Base-by-base conservation (phyloP, 768 basidiomycete genomes). In the Rickenella mellea region DNA sequence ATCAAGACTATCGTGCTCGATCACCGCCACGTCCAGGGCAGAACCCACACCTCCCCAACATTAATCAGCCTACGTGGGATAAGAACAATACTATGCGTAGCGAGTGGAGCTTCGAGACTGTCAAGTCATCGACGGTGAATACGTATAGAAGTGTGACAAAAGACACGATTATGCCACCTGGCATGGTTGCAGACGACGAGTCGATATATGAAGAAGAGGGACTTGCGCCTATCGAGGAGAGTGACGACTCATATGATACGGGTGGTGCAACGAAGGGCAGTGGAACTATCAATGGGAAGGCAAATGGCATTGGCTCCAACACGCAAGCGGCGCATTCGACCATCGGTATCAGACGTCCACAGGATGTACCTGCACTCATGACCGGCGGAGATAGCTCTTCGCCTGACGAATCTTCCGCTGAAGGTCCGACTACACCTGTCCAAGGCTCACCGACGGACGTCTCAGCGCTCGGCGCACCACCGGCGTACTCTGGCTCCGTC, bases 91-190 rank as follows among this genome's bases (percentile, higher is more conserved):
- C 91, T 1, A 72, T 94, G 62, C 76, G 78, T 55, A 92, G 86
- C 55, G 91, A 91, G 48, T 98, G 94, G 96, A 89, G 86, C 58
- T 98, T 98, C 57, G 92, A 92, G 52, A 93, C 89, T 2, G 67
- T 91, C 51, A 44, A 55, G 24, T 72, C 83, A 4, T 44, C 46
- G 14, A 42, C 41, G 39, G 83, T 88, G 77, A 85, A 84, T 30
- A 80, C 85, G 2, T 78, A 82, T 55, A 75, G 79, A 39, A 80
- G 74, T 43, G 80, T 83, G 67, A 71, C 79, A 6, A 78, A 73
- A 51, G 83, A 87, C 52, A 62, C 85, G 19, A 48, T 53, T 4
- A 68, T 74, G 61, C 73, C 74, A 22, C 52, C 55, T 8, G 63
- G 67, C 3, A 74, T 72, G 39, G 76, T 78, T 62, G 73, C 73